Evolutionary conservation across 129 eudicot genomes (phyloP), one percentile per base, ranked within the genome.

Genomic region (Pseudognaphalium luteoalbum): DNA sequence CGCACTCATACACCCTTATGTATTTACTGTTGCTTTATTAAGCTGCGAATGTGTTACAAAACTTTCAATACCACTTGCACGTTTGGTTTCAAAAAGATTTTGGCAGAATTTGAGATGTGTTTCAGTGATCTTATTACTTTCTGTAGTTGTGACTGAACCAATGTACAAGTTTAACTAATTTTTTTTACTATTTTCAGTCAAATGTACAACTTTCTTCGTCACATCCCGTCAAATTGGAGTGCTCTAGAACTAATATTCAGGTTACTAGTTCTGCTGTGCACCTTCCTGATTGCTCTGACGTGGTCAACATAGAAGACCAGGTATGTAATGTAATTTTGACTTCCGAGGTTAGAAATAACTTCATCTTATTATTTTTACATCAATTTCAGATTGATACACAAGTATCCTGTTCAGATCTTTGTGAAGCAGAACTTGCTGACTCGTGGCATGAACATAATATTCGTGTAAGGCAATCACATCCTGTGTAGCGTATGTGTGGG

Each of bases 341-440:
- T 63, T 75, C 42, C 6, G 33, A 75, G 35, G 60, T 74, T 37
- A 44, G 50, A 4, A 32, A 32, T 32, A 32, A 32, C 34, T 2
- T 32, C 7, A 52, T 56, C 61, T 66, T 66, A 16, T 62, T 33
- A 15, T 61, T 21, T 25, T 68, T 14, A 75, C 35, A 51, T 71
- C 21, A n/a, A 62, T 73, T 35, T 78, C 73, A 85, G 85, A 50
- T 70, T 62, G 65, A 78, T 57, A 22, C 32, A 20, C 81, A 70
- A 76, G 76, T 64, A 41, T 70, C 72, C n/a, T 85, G 74, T 41
- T 78, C 56, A 64, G 54, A 60, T 50, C 16, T 54, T 50, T 58
- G 66, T 21, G 74, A 85, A 64, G 68, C 15, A 34, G 65, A 50
- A 65, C 47, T 19, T 17, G 78, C 30, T 16, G 69, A 59, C 78